Evolutionary conservation across 768 basidiomycete species (phyloP), one percentile per base, ranked within the genome.

Genomic region (Daedaleopsis nitida): DNA sequence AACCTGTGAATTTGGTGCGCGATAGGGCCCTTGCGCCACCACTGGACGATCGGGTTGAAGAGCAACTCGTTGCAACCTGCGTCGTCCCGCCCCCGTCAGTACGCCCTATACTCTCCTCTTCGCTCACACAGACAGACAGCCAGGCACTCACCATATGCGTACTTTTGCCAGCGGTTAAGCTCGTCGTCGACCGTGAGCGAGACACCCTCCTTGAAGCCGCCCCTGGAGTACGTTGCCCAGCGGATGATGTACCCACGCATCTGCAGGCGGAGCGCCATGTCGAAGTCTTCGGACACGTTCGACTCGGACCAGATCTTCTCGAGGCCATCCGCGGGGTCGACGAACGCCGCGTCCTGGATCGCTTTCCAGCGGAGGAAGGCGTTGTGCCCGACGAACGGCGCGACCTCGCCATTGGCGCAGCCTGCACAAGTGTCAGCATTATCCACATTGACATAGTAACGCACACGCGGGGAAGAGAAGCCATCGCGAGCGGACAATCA

Each of bases 111-210:
- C n/a, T n/a, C n/a, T n/a, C 14, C 35, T 56, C 19, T 53, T 48
- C 55, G 48, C 50, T 48, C 51, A 11, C 17, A 13, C 19, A 16
- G 14, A 34, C 3, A 5, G 57, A 42, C 39, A 12, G 17, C 39
- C n/a, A n/a, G 14, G 57, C 17, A 73, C 80, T 54, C 60, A 82
- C 87, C 90, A 73, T 89, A 92, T 0, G 89, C 82, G 66, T 91
- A 92, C 73, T 95, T 96, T 65, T 95, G 91, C 94, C 94, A 96
- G 6, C 94, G 77, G 69, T 94, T 95, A 14, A 96, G 77, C 74
- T 96, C 94, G 68, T 96, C 94, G 59, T 94, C 92, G 50, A 87
- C 86, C 0, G 94, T 94, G 17, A 96, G 80, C 0, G 89, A 91
- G 17, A 96, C 94, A 62, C 94, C 94, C 73, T 96, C 94, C 76